Base-by-base conservation (phyloP, 2,329 filamentous ascomycete species). In the Paecilomyces sp. region DNA sequence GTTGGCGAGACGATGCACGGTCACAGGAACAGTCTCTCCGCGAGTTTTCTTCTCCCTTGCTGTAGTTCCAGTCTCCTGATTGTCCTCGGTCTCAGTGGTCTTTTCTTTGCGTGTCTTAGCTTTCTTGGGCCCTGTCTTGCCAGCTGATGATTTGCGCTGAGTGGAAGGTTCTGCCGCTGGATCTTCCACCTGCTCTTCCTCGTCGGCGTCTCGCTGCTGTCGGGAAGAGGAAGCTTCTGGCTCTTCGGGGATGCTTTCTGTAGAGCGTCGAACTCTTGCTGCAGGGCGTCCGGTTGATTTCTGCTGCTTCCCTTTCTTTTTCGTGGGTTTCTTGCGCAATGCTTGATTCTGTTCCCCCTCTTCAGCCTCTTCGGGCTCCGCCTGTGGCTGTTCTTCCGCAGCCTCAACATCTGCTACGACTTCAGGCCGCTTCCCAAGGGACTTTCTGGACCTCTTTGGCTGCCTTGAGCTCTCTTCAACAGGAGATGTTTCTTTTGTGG, bases 1-100 rank as follows among this genome's bases (percentile, higher is more conserved):
- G 57, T 76, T 75, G 7, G 67, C 65, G 51, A 77, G 70, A 24
- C 75, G 75, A 57, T 77, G 74, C n/a, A 77, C 72, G 3, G 72
- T 75, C 36, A 77, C 71, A 22, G 75, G 71, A 3, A 77, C 72
- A 1, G 74, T 75, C 59, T 74, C 71, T 13, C 71, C 73, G 13
- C 72, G 70, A 59, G 60, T 50, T 53, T 64, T 57, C 55, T 50
- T 57, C 33, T 63, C 58, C 36, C 56, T 58, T 18, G 61, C 63
- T 15, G 57, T 58, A 33, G 58, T 60, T 36, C 56, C 54, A 53
- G 60, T 59, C 55, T 58, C 58, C 15, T n/a, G 62, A 15, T 28
- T 5, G 3, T 53, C 51, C 13, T 28, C 51, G 22, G 47, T 18
- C 53, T 18, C 25, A 25, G 52, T 41, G 6, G 50, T 34, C n/a